These are phyloP conservation scores for Phialophora tarda DNA, from an alignment of 2,329 filamentous ascomycete genomes.

Conservation along the genomic window DNA sequence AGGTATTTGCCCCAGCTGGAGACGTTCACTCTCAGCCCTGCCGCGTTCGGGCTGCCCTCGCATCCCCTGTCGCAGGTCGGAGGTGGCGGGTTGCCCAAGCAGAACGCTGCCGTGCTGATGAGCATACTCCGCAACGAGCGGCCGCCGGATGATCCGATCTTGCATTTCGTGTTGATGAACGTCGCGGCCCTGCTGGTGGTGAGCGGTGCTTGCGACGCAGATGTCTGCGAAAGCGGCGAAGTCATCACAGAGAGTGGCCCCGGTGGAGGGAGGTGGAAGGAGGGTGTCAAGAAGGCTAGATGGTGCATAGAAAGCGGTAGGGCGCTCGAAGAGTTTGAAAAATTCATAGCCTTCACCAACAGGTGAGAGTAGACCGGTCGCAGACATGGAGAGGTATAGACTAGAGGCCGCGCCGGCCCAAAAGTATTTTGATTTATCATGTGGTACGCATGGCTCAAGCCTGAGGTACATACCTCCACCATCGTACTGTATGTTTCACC, in stretches of 20 bases:
- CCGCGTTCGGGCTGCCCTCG: constrained; percentile 81
- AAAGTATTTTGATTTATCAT: constrained; percentile 7
- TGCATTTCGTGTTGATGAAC: constrained; percentile 95
- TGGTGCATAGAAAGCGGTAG: constrained; percentile 87
- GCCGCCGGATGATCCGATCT: constrained; percentile 76
- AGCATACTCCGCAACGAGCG: constrained; percentile 76
- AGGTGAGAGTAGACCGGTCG: constrained; percentile 3
- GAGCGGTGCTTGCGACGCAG: constrained; percentile 83
- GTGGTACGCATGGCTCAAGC: not conserved
- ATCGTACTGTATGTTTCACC: not conserved
- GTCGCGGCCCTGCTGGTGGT: constrained; percentile 85
- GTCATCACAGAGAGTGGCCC: constrained; percentile 84
- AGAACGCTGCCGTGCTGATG: constrained; percentile 85
- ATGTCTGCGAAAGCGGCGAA: constrained; percentile 79
- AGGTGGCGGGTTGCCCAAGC: constrained; percentile 79
- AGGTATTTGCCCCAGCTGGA: constrained; percentile 64
- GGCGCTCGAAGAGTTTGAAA: constrained; percentile 80
- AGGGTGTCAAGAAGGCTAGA: constrained; percentile 82
- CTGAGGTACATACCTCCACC: not conserved
- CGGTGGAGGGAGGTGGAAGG: constrained; percentile 89
- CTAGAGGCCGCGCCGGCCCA: not conserved
- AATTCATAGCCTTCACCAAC: constrained; percentile 84
- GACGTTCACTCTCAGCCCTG: constrained; percentile 76
- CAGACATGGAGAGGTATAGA: not conserved
- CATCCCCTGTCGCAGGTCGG: constrained; percentile 80